Percentiles rank a stretch among this genome's conserved stretches.
These are phyloP conservation scores for Harringtonia aguacate DNA, from an alignment of 2,329 filamentous ascomycete species.

Conservation along the genomic window DNA sequence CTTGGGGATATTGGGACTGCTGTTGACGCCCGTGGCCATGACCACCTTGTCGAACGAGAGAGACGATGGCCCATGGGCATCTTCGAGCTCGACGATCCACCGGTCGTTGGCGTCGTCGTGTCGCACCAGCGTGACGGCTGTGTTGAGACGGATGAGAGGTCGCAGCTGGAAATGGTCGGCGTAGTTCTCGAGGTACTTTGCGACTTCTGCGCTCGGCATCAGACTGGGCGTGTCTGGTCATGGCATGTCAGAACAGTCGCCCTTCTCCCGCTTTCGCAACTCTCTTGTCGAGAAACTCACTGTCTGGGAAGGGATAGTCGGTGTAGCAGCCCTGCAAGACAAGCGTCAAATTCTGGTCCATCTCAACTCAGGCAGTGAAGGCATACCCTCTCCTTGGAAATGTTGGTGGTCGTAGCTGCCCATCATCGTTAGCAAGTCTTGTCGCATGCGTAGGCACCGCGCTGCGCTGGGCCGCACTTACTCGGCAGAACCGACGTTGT, in stretches of 20 bases:
- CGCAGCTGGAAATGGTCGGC: slow-evolving; percentile 9
- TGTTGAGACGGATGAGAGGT: slow-evolving; percentile 8
- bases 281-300: slow-evolving; percentile 13
- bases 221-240: not conserved
- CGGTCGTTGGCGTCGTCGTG: slow-evolving; percentile 6
- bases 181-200: slow-evolving; percentile 29
- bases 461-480: too few relatives aligned
- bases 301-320: slow-evolving; percentile 30
- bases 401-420: slow-evolving; percentile 21
- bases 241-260: too few relatives aligned
- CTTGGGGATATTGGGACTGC: slow-evolving; percentile 1
- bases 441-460: too few relatives aligned
- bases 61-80: not conserved
- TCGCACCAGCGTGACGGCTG: slow-evolving; percentile 1
- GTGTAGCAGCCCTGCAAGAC: slow-evolving; percentile 22
- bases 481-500: not conserved
- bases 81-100: slow-evolving; percentile 2
- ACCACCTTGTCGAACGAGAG: slow-evolving; percentile 8
- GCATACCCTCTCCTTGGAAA: slow-evolving; percentile 18
- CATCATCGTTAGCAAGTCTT: too few relatives aligned
- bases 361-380: not conserved
- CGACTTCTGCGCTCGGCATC: slow-evolving; percentile 12
- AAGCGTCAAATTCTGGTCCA: slow-evolving; percentile 9
- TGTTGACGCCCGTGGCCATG: slow-evolving; percentile 10
- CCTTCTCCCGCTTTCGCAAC: not conserved